These are phyloP conservation scores for Tuber indicum DNA, from an alignment of 495 filamentous ascomycete species.

Conservation along the genomic window DNA sequence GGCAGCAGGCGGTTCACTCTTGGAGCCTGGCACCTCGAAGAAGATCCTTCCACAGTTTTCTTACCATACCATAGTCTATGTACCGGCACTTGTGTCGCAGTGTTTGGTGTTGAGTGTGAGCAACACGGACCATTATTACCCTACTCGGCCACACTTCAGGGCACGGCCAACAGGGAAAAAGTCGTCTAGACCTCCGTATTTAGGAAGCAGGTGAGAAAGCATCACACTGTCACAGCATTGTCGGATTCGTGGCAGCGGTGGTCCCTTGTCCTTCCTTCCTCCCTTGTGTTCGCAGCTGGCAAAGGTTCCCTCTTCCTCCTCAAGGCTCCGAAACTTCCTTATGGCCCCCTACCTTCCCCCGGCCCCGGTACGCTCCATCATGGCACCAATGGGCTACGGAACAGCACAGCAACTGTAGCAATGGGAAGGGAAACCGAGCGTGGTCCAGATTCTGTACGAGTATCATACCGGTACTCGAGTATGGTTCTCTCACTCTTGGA, in stretches of 20 bases:
- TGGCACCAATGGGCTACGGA: not conserved
- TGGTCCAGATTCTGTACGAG: not conserved
- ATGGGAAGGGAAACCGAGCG: not conserved
- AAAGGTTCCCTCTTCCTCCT: not conserved
- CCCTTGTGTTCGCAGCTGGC: not conserved
- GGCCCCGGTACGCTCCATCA: not conserved
- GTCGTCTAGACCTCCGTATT: not conserved
- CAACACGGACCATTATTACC: not conserved
- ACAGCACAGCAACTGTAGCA: not conserved
- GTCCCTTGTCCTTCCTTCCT: not conserved
- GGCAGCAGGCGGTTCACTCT: not conserved
- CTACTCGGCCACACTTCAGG: not conserved
- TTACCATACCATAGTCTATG: too few species aligned
- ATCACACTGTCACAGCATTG: not conserved
- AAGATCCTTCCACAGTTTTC: not conserved
- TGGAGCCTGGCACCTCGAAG: not conserved
- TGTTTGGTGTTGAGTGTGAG: not conserved
- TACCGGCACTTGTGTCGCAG: too few species aligned
- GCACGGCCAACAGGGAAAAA: not conserved
- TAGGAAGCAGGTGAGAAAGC: not conserved
- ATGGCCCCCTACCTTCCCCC: not conserved
- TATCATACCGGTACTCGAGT: too few species aligned
- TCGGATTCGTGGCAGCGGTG: not conserved
- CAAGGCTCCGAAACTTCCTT: not conserved
- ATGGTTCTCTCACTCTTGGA: not conserved